Percentiles rank a stretch among this genome's conserved stretches.
Conservation (phyloP, 495 filamentous ascomycete species). For the Glarea lozoyensis region DNA sequence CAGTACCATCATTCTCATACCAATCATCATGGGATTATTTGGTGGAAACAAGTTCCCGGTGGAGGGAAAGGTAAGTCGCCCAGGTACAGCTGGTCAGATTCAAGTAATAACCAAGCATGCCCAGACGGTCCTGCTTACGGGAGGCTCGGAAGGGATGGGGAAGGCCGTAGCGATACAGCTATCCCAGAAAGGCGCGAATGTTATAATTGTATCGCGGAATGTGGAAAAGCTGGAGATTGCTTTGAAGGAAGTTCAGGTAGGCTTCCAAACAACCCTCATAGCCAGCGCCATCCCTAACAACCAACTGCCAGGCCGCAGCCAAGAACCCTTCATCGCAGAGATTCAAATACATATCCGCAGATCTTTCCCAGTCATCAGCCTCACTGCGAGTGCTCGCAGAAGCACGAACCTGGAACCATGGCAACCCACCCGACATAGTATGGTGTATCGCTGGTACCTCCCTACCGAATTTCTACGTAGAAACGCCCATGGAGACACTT, state of each 20-base stretch:
- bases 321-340: constrained; percentile 53
- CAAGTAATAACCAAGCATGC: neutral
- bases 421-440: constrained; percentile 66
- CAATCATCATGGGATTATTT: constrained; percentile 18
- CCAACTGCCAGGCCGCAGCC: constrained; percentile 43
- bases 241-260: constrained; percentile 55
- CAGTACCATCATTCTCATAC: constrained; percentile 7
- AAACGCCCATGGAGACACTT: constrained; percentile 53
- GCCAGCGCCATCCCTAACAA: neutral
- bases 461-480: constrained; percentile 69
- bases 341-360: constrained; percentile 78
- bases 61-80: constrained; percentile 16
- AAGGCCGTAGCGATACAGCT: constrained; percentile 61
- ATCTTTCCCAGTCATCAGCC: constrained; percentile 63
- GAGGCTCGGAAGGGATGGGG: constrained; percentile 91
- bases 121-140: constrained; percentile 80
- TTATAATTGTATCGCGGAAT: constrained; percentile 78
- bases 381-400: constrained; percentile 59
- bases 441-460: constrained; percentile 86
- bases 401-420: constrained; percentile 76
- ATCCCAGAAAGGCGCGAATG: constrained; percentile 73
- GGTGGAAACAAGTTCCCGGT: constrained; percentile 18
- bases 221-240: constrained; percentile 64
- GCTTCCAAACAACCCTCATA: constrained; percentile 2
- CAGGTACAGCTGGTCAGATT: neutral